Conservation (phyloP, 192 early-diverging fungal genomes). For the Umbelopsis vinacea region DNA sequence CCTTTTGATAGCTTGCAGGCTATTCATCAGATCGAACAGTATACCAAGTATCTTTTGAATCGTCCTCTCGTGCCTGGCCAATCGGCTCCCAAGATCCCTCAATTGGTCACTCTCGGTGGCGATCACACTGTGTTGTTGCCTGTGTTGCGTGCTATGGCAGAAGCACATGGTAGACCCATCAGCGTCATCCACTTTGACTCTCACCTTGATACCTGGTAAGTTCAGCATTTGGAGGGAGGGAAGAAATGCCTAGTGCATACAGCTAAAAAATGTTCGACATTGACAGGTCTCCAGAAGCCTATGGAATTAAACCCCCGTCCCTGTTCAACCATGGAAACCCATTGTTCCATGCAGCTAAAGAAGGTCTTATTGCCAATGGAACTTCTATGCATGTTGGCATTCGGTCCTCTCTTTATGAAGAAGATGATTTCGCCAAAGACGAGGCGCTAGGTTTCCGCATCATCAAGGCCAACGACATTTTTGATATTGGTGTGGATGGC, state of each 20-base stretch:
- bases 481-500: conserved; percentile 45
- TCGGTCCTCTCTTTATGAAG: conserved; percentile 42
- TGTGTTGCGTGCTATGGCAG: conserved; percentile 32
- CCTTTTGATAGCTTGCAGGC: conserved; percentile 38
- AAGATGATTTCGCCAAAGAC: conserved; percentile 44
- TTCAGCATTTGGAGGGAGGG: neutral
- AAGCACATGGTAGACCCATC: conserved; percentile 28
- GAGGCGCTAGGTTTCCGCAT: conserved; percentile 44
- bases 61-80: conserved; percentile 20
- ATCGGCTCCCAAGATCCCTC: conserved; percentile 20
- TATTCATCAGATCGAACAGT: conserved; percentile 30
- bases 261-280: neutral
- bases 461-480: conserved; percentile 49
- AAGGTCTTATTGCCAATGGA: conserved; percentile 45
- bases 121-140: conserved; percentile 40
- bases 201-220: conserved; percentile 37
- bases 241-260: neutral
- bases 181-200: conserved; percentile 43
- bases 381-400: conserved; percentile 48
- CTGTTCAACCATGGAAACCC: conserved; percentile 46
- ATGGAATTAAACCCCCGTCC: conserved; percentile 31
- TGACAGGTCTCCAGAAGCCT: conserved; percentile 27
- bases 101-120: conserved; percentile 36
- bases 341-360: conserved; percentile 44
- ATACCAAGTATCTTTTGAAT: conserved; percentile 31